Base-by-base conservation (phyloP, 768 basidiomycete species). In the Paxillus ammoniavirescens region DNA sequence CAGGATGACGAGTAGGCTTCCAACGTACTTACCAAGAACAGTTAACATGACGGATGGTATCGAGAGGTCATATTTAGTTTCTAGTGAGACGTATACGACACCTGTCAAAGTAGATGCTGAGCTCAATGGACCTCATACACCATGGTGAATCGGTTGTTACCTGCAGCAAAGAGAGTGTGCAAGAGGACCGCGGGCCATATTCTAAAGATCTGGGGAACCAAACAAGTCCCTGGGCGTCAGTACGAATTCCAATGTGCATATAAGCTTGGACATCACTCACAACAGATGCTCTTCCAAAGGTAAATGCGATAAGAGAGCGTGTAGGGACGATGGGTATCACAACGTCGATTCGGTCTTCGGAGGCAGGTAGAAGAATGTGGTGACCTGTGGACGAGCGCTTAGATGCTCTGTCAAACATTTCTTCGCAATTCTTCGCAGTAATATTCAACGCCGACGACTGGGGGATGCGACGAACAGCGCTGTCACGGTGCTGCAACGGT, bases 141-240 rank as follows among this genome's bases (percentile, higher is more conserved):
- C 2, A 3, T 23, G 26, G 51, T 26, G 58, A 37, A 14, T 47
- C 37, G 5, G 23, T 18, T 12, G 53, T 30, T 59, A 80, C 80
- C 73, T 17, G 74, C 77, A 5, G 83, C 82, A 58, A 84, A 83
- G 5, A 73, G 47, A 5, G 84, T 84, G 63, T 86, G 81, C 23
- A 86, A 62, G n/a, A 83, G 56, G 2, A 85, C 83, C 0, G 83
- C 83, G 2, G 83, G 83, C 84, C 84, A 87, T 59, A 85, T 84
- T 49, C 78, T 75, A 79, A 81, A 84, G 12, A 85, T 75, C 70
- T 73, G 28, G 40, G 9, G 18, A 26, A 48, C 5, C 6, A 26
- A 52, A 31, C 31, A 30, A 41, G 31, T 15, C 9, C 21, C 10
- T 47, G 7, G 6, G 41, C 13, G 17, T 31, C 31, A 45, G 9